Evolutionary conservation across 2,329 filamentous ascomycete species (phyloP).

Genomic region (Pyricularia sp.): DNA sequence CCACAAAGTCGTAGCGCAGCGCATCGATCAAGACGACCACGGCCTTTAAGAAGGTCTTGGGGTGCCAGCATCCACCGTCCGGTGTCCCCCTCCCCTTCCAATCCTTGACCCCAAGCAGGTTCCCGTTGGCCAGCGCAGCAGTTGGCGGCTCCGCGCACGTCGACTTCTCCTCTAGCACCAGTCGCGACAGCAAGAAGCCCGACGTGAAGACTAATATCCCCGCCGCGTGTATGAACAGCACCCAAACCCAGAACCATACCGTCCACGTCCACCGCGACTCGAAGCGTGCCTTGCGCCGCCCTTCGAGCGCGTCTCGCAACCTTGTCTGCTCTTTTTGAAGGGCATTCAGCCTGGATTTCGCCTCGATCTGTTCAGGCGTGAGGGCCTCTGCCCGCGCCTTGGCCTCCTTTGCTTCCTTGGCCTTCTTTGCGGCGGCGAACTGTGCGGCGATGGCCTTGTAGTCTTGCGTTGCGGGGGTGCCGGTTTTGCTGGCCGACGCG

Average conservation of each 20-base stretch:
- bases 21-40: constrained; percentile 87
- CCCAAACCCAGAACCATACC: constrained; percentile 54
- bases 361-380: constrained; percentile 14
- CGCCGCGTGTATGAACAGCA: constrained; percentile 60
- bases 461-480: constrained; percentile 19
- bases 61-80: constrained; percentile 81
- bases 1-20: constrained; percentile 89
- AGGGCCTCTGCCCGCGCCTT: constrained; percentile 4
- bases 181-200: constrained; percentile 81
- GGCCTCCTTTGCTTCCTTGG: constrained; percentile 24
- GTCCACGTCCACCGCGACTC: constrained; percentile 44
- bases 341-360: constrained; percentile 17
- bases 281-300: constrained; percentile 33
- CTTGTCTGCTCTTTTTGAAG: constrained; percentile 32
- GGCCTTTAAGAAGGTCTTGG: constrained; percentile 83
- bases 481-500: constrained; percentile 5
- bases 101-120: constrained; percentile 26
- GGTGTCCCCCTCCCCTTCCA: constrained; percentile 29
- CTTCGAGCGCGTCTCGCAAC: constrained; percentile 33
- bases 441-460: constrained; percentile 40
- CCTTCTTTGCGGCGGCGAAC: constrained; percentile 39
- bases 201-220: constrained; percentile 89
- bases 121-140: background rate
- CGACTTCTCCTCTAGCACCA: constrained; percentile 67
- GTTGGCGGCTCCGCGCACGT: constrained; percentile 52